Base-by-base conservation (phyloP, 1,139 yeast species). In the Suhomyces coccinellae region DNA sequence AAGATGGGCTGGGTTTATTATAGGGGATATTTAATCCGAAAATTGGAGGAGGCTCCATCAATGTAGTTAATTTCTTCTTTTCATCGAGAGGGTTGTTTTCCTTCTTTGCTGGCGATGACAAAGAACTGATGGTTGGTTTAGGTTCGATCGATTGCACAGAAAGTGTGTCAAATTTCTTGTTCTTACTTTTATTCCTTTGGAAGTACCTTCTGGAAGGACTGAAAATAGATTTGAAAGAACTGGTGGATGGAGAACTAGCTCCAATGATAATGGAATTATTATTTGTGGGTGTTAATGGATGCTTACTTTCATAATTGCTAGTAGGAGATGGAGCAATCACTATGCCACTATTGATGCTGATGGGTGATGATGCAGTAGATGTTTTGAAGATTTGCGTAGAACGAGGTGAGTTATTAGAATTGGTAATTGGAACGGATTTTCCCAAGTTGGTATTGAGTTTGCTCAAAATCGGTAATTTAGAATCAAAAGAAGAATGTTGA, bases 1-100 rank as follows among this genome's bases (percentile, higher is more conserved):
- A 16, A 4, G 35, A 28, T 6, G 38, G n/a, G 15, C 16, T 36
- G 11, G 31, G 31, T 11, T 15, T 15, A 13, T 30, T 30, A 31
- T 45, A 37, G 10, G 52, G 47, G 26, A 36, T 53, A 36, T 44
- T 52, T 38, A 50, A 45, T 8, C 58, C 63, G 44, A 71, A 70
- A 8, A 67, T 55, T 9, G 68, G 68, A 4, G 77, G 78, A 2
- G 77, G 78, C 40, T 61, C 73, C 52, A 62, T 62, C 31, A 71
- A 59, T 45, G 62, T 70, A 8, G 60, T 51, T 43, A 52, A 57
- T 32, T 50, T 54, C 10, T 40, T 43, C 26, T 53, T 43, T 43
- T 48, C 41, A 24, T 53, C 55, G 27, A 48, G 49, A 2, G 45
- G 44, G 10, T 44, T 43, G 28, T 43, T 37, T n/a, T 28, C 36